Base-by-base conservation (phyloP, 352 stramenopile species). In the Peronosclerospora sorghi region DNA sequence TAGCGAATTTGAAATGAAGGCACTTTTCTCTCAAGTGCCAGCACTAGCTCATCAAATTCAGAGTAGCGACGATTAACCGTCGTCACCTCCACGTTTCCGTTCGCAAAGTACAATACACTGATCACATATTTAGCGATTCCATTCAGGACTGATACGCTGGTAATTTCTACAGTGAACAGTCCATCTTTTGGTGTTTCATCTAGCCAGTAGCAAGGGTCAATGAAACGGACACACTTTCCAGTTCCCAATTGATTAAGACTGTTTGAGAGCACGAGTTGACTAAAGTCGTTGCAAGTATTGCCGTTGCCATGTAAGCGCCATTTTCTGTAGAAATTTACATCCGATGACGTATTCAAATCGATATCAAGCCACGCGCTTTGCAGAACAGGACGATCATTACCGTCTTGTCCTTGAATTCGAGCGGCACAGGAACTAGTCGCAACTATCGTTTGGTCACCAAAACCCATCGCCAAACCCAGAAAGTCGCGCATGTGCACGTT, bases 361-460 rank as follows among this genome's bases (percentile, higher is more conserved):
- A 66, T 52, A 26, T 69, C 56, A 1, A 86, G 61, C 78, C 78
- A 90, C 1, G 73, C 70, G 17, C 65, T 81, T 5, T 74, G 78
- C 0, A 90, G 48, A 4, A 61, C 35, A 6, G 62, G 65, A 1
- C 66, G 63, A 46, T 44, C 53, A 15, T 41, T 45, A 8, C 62
- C 38, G 6, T 77, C 59, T 34, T 70, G 64, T 0, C 62, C 56
- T 54, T 90, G 74, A 19, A 90, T 65, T 8, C 78, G 51, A 30
- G 74, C 78, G 40, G 83, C 73, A 23, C 78, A 90, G 1, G 74
- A 87, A 24, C 65, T 86, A n/a, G 73, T 84, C 3, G 73, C 57
- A 1, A 81, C 51, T 23, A 84, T 61, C 0, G 58, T 63, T 20
- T 74, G 56, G 5, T 84, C 74, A 8, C 61, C 61, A 38, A 68